Evolutionary conservation across 257 asterid genomes (phyloP).

Genomic region (Nicotiana undulata): DNA sequence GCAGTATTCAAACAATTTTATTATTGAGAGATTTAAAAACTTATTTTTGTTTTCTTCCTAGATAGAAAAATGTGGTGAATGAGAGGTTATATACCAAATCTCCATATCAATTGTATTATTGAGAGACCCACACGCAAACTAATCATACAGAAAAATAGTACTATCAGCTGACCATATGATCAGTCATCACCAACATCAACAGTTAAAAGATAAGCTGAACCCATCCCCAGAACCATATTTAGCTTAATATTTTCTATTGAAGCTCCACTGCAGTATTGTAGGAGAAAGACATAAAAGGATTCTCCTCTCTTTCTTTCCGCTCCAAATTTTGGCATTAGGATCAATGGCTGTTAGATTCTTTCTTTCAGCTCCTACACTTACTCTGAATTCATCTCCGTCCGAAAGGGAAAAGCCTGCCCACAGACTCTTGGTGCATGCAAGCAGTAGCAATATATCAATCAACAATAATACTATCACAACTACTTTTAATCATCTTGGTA

Average conservation of each 20-base stretch:
- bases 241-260: no score
- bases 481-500: no score
- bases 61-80: background rate
- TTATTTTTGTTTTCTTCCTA: no score
- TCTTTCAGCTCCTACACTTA: background rate
- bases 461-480: no score
- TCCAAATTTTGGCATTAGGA: no score
- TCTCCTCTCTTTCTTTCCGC: background rate
- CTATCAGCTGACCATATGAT: background rate
- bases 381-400: background rate
- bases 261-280: background rate
- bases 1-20: no score
- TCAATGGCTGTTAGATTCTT: background rate
- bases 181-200: background rate
- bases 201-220: background rate
- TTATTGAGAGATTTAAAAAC: no score
- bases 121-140: background rate
- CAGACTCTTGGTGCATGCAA: background rate
- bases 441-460: no score
- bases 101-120: background rate
- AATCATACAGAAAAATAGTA: background rate
- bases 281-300: background rate
- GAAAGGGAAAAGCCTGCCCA: no score
- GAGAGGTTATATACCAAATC: background rate
- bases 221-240: no score